Evolutionary conservation across 306 rosid species (phyloP), one percentile per base, ranked within the genome.

Genomic region (Quercus cerris): DNA sequence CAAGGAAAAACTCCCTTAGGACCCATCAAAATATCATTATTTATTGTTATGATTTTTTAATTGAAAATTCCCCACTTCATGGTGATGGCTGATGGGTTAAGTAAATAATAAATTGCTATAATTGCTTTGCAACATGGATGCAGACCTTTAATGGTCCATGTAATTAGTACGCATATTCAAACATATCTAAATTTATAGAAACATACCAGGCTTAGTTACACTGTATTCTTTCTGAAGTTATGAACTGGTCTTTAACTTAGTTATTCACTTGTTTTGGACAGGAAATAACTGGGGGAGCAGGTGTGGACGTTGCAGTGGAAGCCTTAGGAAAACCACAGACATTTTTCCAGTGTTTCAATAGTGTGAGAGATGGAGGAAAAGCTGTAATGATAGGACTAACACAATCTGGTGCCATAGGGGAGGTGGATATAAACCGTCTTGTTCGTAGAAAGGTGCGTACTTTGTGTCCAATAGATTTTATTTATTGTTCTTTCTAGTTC

Each of bases 341-440:
- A 23, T 95, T 95, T 86, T 68, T 86, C 71, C 99, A 95, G 71
- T 95, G 99, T 81, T 78, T 84, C 15, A 88, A 84, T 59, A 90
- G 99, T 80, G 98, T 95, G 75, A 95, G 81, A 81, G 98, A 90
- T 82, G 99, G 99, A 83, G 99, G 99, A 75, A 95, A 89, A 87
- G 99, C 98, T 10, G 98, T 95, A 71, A 93, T 95, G 94, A 87
- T 95, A 81, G 99, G 99, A 80, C 90, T 95, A 56, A 88, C 96
- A 12, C 76, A 80, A 85, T 78, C 94, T 25, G 98, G 97, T 82
- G 85, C 93, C 10, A 77, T 93, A 23, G 99, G 99, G 82, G 85
- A 93, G 88, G 80, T 95, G 75, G 99, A 95, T 64, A 95, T 95
- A 77, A 95, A 95, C 79, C 93, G 90, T 62, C 98, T 95, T 70